Evolutionary conservation across 345 rosid genomes (phyloP), one percentile per base, ranked within the genome.

Genomic region (Cochlearia excelsa): DNA sequence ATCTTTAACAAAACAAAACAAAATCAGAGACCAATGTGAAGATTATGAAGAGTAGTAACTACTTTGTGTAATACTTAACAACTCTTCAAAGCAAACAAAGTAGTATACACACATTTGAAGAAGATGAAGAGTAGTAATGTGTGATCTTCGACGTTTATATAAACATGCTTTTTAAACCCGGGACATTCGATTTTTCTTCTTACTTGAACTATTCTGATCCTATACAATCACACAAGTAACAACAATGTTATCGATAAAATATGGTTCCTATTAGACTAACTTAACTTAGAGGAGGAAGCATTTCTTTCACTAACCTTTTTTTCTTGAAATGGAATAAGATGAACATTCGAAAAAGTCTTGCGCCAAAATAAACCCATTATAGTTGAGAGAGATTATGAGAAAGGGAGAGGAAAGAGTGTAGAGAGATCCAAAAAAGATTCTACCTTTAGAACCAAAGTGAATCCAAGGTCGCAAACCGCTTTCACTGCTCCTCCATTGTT

Each of bases 261-360:
- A 35, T 35, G 6, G 39, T 4, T 35, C 39, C 55, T 53, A 1
- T 0, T 40, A 46, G 54, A 40, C 35, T 5, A 51, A n/a, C n/a
- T n/a, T n/a, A n/a, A n/a, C n/a, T n/a, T n/a, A n/a, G n/a, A 31
- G 0, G 9, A 28, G n/a, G 69, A 2, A 31, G 6, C 23, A 57
- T 43, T 1, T 23, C 34, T 3, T 37, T 46, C 33, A 45, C 83
- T 46, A 42, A 86, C 98, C 97, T n/a, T n/a, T 87, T 83, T 75
- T 86, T 89, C 78, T 77, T 75, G 70, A 87, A 93, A 74, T 89
- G 71, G 10, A 89, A 57, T 53, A 89, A 50, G 46, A 82, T 85
- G 47, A 93, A 93, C 97, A 93, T 89, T 89, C 89, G 0, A 88
- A 79, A 62, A 81, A 82, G 63, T 89, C 97, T 97, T 92, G 85